Evolutionary conservation across 1,139 yeast species (phyloP).

Genomic region (Trichomonascaceae sp.): DNA sequence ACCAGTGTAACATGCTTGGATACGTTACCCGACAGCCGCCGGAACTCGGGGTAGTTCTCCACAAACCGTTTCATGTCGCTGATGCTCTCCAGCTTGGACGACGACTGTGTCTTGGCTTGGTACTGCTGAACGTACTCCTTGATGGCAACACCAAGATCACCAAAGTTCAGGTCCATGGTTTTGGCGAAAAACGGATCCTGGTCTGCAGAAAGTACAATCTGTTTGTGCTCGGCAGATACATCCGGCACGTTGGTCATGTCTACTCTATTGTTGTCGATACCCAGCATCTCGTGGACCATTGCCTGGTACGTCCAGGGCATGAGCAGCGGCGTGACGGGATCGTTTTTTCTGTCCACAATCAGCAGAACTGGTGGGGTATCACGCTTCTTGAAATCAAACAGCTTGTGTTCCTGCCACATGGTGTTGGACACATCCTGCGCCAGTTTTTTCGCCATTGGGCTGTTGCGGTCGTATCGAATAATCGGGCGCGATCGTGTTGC

Average conservation of each 20-base stretch:
- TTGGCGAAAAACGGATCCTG: constrained; percentile 69
- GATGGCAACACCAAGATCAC: constrained; percentile 83
- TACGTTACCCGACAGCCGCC: constrained; percentile 78
- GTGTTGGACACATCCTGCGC: constrained; percentile 45
- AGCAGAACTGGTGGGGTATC: constrained; percentile 68
- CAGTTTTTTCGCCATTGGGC: constrained; percentile 47
- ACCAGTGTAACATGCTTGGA: constrained; percentile 86
- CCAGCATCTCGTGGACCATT: constrained; percentile 88
- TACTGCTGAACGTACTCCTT: constrained; percentile 76
- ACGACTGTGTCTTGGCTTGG: constrained; percentile 66
- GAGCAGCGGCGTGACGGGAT: constrained; percentile 83
- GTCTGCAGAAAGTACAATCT: constrained; percentile 49
- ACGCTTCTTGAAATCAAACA: constrained; percentile 46
- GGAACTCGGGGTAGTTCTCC: constrained; percentile 87
- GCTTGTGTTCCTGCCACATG: constrained; percentile 29
- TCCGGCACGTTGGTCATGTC: constrained; percentile 39
- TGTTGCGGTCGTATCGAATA: constrained; percentile 60
- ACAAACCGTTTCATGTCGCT: constrained; percentile 83
- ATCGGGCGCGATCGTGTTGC: constrained; percentile 68
- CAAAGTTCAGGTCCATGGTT: constrained; percentile 81
- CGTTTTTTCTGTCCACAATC: constrained; percentile 74
- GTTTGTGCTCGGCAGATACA: constrained; percentile 36
- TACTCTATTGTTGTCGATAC: constrained; percentile 70
- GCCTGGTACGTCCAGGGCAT: constrained; percentile 98
- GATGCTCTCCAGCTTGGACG: constrained; percentile 57